Evolutionary conservation across 2,329 filamentous ascomycete genomes (phyloP).

Genomic region (Huntiella abstrusa): DNA sequence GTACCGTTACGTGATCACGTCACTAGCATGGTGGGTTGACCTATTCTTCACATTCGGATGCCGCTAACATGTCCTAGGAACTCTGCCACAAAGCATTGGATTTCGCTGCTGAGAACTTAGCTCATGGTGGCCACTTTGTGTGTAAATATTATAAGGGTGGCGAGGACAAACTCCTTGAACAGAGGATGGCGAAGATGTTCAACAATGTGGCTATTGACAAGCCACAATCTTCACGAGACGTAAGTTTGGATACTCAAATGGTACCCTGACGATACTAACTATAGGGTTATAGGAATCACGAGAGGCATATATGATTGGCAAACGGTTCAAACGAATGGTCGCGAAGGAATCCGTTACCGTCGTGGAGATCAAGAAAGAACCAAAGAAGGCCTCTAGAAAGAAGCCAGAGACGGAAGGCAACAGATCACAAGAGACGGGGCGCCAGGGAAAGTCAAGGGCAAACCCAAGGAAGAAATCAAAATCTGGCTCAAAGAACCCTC

Average conservation of each 20-base stretch:
- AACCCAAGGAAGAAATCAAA: too few relatives aligned
- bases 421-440: too few relatives aligned
- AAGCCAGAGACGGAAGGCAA: too few relatives aligned
- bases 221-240: conserved; percentile 73
- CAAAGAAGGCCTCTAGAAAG: too few relatives aligned
- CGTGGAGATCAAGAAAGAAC: too few relatives aligned
- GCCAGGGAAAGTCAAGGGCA: too few relatives aligned
- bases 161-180: conserved; percentile 68
- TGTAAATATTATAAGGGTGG: conserved; percentile 94
- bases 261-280: not conserved
- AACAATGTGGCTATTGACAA: conserved; percentile 69
- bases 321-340: conserved; percentile 39
- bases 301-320: conserved; percentile 70
- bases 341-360: too few relatives aligned
- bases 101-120: conserved; percentile 73
- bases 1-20: conserved; percentile 72
- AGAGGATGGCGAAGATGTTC: conserved; percentile 57
- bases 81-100: conserved; percentile 64
- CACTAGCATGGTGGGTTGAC: conserved; percentile 66
- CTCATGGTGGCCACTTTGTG: conserved; percentile 69
- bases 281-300: conserved; percentile 45
- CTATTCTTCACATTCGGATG: conserved; percentile 1
- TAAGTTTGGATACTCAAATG: conserved; percentile 24
- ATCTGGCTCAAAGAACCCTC: too few relatives aligned
- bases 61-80: conserved; percentile 37